Conservation (phyloP, 495 filamentous ascomycete genomes). For the Penicillium coffeae region DNA sequence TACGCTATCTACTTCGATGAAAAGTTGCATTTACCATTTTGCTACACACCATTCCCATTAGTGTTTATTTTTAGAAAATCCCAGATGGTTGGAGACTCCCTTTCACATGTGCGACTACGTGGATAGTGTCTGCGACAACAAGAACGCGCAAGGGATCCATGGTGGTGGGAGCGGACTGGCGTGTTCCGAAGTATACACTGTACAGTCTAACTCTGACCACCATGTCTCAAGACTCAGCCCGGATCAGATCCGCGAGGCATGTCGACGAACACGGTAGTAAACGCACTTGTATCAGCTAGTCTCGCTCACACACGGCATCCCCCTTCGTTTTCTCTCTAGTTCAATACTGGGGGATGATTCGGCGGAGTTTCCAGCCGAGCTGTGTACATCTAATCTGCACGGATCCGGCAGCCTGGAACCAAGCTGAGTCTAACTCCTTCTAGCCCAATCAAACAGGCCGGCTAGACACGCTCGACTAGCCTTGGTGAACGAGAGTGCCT, state of each 20-base stretch:
- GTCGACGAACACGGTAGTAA: background rate
- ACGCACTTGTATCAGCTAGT: background rate
- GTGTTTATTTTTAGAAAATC: background rate
- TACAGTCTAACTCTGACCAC: background rate
- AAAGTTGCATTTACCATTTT: too few relatives aligned
- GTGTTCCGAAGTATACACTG: background rate
- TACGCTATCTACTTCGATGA: constrained; percentile 1
- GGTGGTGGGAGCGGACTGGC: background rate
- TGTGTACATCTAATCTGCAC: background rate
- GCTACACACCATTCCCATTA: background rate
- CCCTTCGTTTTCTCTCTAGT: background rate
- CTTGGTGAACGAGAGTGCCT: background rate
- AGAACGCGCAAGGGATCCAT: background rate
- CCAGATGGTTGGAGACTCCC: background rate
- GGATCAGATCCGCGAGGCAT: background rate
- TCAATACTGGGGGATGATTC: background rate
- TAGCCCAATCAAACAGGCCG: background rate
- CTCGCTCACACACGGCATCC: background rate
- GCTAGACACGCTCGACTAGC: background rate
- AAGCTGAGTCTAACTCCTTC: constrained; percentile 1
- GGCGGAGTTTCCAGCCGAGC: background rate
- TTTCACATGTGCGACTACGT: background rate
- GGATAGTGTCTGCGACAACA: background rate
- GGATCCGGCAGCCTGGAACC: background rate
- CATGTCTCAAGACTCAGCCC: background rate